Evolutionary conservation across 2,329 filamentous ascomycete species (phyloP), one percentile per base, ranked within the genome.

Genomic region (Neonectria hederae): DNA sequence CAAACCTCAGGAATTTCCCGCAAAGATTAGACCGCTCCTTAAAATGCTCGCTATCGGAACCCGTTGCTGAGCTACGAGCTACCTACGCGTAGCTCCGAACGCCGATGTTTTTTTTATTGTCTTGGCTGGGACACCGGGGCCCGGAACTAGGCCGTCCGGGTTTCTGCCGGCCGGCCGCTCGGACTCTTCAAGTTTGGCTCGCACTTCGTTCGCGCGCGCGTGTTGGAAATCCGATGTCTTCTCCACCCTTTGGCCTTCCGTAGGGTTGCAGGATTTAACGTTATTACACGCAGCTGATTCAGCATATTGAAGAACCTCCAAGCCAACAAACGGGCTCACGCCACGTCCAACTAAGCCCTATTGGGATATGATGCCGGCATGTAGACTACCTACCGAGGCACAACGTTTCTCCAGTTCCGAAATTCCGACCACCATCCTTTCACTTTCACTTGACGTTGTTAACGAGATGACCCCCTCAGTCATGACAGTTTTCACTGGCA

Each of bases 271-370:
- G 22, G 53, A 55, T 65, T 63, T n/a, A n/a, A 65, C 63, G n/a
- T n/a, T n/a, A n/a, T 65, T 63, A 65, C 63, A 59, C 24, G 63
- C 54, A 14, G 63, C 63, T 65, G 63, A 65, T 65, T 65, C 63
- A 63, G 63, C 60, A 13, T 35, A 13, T 14, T 17, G 3, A 38
- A 35, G 14, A 22, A 13, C 35, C n/a, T n/a, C 46, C 56, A 52
- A 28, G 32, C 32, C 45, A 48, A 26, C 22, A 22, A 10, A 32
- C 22, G 14, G 9, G 13, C 30, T 32, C 45, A 28, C 42, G 5
- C 8, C 11, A 4, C 17, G 11, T n/a, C 10, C 6, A 14, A 14
- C 22, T n/a, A 52, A 19, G 11, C 32, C 45, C 5, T 21, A 3
- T 24, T 22, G 43, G 43, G 10, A 46, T 4, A 46, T 22, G 21